phyloP scores from a whole-genome alignment of 2,329 filamentous ascomycete genomes.

The Ascochyta fabae region DNA sequence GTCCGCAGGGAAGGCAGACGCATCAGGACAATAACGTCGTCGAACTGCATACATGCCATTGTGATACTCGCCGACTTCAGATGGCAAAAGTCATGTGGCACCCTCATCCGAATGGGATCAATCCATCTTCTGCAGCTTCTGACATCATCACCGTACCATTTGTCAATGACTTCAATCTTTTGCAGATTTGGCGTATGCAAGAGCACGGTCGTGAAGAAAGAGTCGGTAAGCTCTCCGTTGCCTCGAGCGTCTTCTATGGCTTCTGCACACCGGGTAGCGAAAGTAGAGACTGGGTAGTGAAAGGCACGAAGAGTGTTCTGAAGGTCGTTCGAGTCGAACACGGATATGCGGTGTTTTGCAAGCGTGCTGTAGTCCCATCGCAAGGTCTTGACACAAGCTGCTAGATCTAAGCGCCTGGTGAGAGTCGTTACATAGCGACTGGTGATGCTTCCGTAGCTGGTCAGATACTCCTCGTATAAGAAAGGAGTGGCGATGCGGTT shows the following conservation, averaged over 20 bases:
- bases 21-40: constrained; percentile 14
- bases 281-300: constrained; percentile 5
- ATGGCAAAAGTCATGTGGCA: constrained; percentile 1
- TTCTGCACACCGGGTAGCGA: constrained; percentile 3
- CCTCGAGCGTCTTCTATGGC: not conserved
- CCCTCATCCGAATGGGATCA: constrained; percentile 14
- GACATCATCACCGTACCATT: constrained; percentile 16
- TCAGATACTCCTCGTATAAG: constrained; percentile 5
- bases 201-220: constrained; percentile 6
- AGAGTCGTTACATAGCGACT: constrained; percentile 9
- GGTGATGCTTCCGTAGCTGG: constrained; percentile 3
- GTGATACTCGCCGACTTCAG: constrained; percentile 12
- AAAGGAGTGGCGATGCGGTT: constrained; percentile 13
- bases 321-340: constrained; percentile 6
- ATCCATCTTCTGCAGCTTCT: constrained; percentile 9
- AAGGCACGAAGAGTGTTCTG: constrained; percentile 7
- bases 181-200: constrained; percentile 6
- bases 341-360: constrained; percentile 7
- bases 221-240: constrained; percentile 10
- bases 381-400: constrained; percentile 1
- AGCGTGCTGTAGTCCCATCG: constrained; percentile 14
- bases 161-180: constrained; percentile 11
- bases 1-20: constrained; percentile 8
- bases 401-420: constrained; percentile 2
- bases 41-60: constrained; percentile 15